These are phyloP conservation scores for Colletotrichum cereale DNA, from an alignment of 2,329 filamentous ascomycete species.

Conservation along the genomic window DNA sequence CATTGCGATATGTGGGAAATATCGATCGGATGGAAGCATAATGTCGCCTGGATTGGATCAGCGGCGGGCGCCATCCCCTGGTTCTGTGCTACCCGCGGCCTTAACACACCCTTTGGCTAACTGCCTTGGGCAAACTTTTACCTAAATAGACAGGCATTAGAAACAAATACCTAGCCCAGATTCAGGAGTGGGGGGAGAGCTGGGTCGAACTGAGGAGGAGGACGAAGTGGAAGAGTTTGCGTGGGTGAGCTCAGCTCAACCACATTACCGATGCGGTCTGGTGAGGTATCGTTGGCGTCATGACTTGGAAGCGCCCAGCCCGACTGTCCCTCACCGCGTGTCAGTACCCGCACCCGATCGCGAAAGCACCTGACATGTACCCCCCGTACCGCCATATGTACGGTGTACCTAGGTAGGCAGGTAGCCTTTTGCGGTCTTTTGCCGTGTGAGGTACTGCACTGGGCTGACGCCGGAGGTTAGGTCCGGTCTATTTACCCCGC, in stretches of 20 bases:
- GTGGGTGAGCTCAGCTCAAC: conserved; percentile 13
- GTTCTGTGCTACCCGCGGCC: neutral
- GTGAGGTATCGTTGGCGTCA: conserved; percentile 39
- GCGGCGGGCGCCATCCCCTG: neutral
- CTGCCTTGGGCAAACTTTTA: neutral
- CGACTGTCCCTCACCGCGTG: conserved; percentile 8
- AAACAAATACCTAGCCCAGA: neutral
- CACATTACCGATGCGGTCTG: conserved; percentile 31
- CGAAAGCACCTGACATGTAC: conserved; percentile 40
- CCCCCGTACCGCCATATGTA: neutral
- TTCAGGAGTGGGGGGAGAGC: neutral
- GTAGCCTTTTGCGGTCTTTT: neutral
- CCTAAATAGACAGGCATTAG: neutral
- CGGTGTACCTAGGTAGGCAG: too few species aligned
- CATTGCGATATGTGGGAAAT: neutral
- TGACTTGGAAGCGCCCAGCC: conserved; percentile 14
- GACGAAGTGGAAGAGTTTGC: neutral
- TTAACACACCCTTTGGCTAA: neutral
- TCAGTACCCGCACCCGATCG: conserved; percentile 14
- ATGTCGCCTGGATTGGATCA: neutral
- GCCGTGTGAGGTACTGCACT: neutral
- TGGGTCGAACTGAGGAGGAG: neutral
- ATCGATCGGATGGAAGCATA: conserved; percentile 17
- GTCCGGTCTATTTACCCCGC: neutral
- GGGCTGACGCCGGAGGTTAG: neutral